Evolutionary conservation across 1,139 yeast genomes (phyloP), one percentile per base, ranked within the genome.

Genomic region (Eremothecium sinecaudum): DNA sequence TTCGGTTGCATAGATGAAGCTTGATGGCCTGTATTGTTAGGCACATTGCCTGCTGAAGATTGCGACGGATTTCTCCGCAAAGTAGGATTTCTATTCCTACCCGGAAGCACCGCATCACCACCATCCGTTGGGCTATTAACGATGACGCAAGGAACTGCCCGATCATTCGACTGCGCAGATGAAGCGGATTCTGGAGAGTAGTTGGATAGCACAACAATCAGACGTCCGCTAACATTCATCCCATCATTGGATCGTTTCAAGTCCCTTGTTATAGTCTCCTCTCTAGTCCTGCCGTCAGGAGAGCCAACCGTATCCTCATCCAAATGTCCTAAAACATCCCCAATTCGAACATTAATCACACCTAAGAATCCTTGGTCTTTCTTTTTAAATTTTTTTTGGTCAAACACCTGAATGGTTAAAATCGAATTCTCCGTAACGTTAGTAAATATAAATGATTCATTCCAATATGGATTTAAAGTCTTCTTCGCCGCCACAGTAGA

Each of bases 341-440:
- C 92, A 28, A 87, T 74, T 48, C 94, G 71, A 35, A 90, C 73
- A 61, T 90, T 92, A 40, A 92, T 92, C 14, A 90, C 98, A 39
- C 99, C 99, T 35, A 90, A 67, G 50, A 90, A 90, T n/a, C 98
- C 98, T 61, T 90, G 98, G 57, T 90, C 98, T 71, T 86, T 87
- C 77, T 86, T 86, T 59, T 90, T 90, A 65, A 90, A 90, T 62
- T 90, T 90, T 58, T 86, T 87, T 60, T 87, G 97, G 59, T 66
- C 98, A 61, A 92, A 90, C 11, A 90, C 92, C 59, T 90, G 98
- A 43, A 90, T 77, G 6, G 92, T 94, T 39, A 90, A 67, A 30
- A 87, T 83, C 13, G 94, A 80, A 48, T 82, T 81, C 51, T 86
- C 95, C 45, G 70, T 71, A 18, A 90, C 92, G 46, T 74, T 76